Evolutionary conservation across 1,284 basidiomycete genomes (phyloP), one percentile per base, ranked within the genome.

Genomic region (Leccinum pachyderme): DNA sequence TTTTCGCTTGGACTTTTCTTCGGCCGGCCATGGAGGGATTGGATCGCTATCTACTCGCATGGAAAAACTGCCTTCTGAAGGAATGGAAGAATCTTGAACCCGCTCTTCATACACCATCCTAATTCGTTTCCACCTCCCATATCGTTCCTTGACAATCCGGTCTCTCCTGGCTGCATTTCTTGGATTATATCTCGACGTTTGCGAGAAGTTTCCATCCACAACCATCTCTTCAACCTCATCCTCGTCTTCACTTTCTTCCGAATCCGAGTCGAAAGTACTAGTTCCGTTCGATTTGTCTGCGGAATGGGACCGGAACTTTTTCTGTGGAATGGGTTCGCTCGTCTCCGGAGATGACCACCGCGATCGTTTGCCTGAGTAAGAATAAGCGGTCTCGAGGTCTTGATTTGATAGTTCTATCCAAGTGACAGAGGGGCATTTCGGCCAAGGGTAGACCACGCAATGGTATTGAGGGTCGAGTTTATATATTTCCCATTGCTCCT

Each of bases 401-500:
- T 53, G 61, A 60, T 52, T 32, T 43, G 52, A 57, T 32, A 39
- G 57, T 57, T 46, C 55, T 29, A 67, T 63, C 59, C 64, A 68
- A 12, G 71, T 72, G 39, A 84, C 78, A 3, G 71, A 69, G 7
- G 77, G 68, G 18, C 77, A 68, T 8, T 74, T 69, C 7, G 82
- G 81, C 39, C 71, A 68, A 24, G 68, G 65, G 7, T 73, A 78
- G 6, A 89, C 81, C 55, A 73, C 70, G 62, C 89, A 91, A 29
- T 81, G 77, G 61, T 89, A 91, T 18, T 70, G 68, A 2, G 83
- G 81, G 63, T 91, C 89, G 12, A 91, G 77, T 66, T 90, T 91
- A 72, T 90, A 86, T 35, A 90, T 83, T 57, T 91, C 89, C 89
- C 89, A 91, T 67, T 90, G 87, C 39, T 90, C 87, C 65, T 86